Evolutionary conservation across 108 stramenopile genomes (phyloP).

Genomic region (Cyclotella choctawhatcheeana): DNA sequence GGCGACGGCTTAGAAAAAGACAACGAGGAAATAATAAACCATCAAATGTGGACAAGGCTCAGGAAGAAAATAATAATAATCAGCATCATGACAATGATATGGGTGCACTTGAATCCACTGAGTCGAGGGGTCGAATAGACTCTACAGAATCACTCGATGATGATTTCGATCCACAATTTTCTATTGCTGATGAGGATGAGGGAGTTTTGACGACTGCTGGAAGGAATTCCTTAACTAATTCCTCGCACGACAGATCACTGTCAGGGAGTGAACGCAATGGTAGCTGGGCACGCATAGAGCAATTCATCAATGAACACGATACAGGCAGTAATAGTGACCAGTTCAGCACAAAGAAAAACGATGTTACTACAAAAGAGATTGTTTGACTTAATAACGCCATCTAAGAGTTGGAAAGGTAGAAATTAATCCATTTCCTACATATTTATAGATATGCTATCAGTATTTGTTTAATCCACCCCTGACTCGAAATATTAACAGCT

Average conservation of each 20-base stretch:
- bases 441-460: no score
- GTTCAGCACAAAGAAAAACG: neutral
- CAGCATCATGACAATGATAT: neutral
- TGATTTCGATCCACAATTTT: constrained; percentile 9
- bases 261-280: neutral
- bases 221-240: neutral
- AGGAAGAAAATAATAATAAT: no score
- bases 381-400: neutral
- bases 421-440: no score
- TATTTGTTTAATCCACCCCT: no score
- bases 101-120: neutral
- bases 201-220: neutral
- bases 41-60: neutral
- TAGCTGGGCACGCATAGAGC: constrained; percentile 29
- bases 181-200: constrained; percentile 8
- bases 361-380: constrained; percentile 4
- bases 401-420: no score
- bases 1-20: constrained; percentile 8
- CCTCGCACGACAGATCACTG: neutral
- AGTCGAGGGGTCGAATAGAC: neutral
- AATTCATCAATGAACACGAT: constrained; percentile 21
- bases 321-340: neutral
- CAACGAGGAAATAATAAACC: neutral
- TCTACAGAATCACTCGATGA: constrained; percentile 10
- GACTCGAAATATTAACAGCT: no score